These are phyloP conservation scores for Sugiyamaella valdiviana DNA, from an alignment of 805 yeast species.

Conservation along the genomic window DNA sequence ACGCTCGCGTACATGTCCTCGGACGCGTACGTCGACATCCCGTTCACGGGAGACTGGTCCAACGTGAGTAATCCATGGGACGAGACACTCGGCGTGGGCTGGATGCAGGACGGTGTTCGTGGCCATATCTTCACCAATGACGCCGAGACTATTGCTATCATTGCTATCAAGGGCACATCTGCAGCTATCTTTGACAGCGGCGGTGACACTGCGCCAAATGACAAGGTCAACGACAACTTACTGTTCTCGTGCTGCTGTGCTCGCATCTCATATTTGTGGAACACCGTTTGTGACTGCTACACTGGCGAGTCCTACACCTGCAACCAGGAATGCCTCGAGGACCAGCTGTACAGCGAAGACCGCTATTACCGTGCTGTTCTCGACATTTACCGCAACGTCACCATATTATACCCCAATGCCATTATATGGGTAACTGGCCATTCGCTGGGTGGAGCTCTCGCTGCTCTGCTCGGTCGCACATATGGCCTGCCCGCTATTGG, in stretches of 20 bases:
- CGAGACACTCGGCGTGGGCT: slow-evolving; percentile 65
- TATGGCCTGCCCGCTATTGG: slow-evolving; percentile 86
- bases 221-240: slow-evolving; percentile 80
- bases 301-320: slow-evolving; percentile 72
- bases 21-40: slow-evolving; percentile 80
- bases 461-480: slow-evolving; percentile 77
- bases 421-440: slow-evolving; percentile 92
- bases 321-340: slow-evolving; percentile 79
- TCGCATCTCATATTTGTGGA: slow-evolving; percentile 83
- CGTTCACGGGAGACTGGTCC: slow-evolving; percentile 79
- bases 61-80: slow-evolving; percentile 62
- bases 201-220: slow-evolving; percentile 70
- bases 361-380: slow-evolving; percentile 75
- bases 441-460: slow-evolving; percentile 85
- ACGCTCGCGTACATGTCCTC: slow-evolving; percentile 80
- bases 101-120: slow-evolving; percentile 79
- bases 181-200: slow-evolving; percentile 57
- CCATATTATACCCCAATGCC: slow-evolving; percentile 57
- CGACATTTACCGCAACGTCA: slow-evolving; percentile 70
- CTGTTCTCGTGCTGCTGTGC: slow-evolving; percentile 96
- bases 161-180: slow-evolving; percentile 86
- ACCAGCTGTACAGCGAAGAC: slow-evolving; percentile 65
- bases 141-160: slow-evolving; percentile 54
- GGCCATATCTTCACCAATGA: slow-evolving; percentile 80
- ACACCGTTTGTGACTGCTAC: slow-evolving; percentile 92